A percentile compares a stretch with the other conserved stretches of the same genome.
These are phyloP conservation scores for Wilcoxina mikolae DNA, from an alignment of 495 filamentous ascomycete species.

Conservation along the genomic window DNA sequence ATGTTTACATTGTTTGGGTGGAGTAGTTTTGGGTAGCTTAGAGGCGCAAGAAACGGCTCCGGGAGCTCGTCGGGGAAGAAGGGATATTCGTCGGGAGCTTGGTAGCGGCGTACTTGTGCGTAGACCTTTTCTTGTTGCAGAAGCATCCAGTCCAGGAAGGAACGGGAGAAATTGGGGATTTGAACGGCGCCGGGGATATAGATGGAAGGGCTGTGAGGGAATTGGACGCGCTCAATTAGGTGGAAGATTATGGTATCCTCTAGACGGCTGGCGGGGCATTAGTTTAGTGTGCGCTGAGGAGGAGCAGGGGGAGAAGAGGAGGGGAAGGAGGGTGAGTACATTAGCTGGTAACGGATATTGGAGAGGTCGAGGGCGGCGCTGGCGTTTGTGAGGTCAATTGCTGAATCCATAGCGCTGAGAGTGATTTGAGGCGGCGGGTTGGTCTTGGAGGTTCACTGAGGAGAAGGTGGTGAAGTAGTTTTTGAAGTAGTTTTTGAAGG, in stretches of 20 bases:
- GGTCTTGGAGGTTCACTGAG: neutral
- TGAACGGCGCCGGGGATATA: slow-evolving; percentile 66
- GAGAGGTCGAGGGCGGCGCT: slow-evolving; percentile 73
- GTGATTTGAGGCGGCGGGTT: neutral
- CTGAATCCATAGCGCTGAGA: slow-evolving; percentile 59
- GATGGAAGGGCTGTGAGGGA: slow-evolving; percentile 79
- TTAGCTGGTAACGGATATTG: slow-evolving; percentile 90
- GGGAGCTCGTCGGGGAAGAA: slow-evolving; percentile 83
- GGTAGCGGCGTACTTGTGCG: slow-evolving; percentile 86
- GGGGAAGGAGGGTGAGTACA: no score
- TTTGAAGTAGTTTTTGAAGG: neutral
- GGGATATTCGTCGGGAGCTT: slow-evolving; percentile 92
- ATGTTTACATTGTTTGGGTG: slow-evolving; percentile 84
- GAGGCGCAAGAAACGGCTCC: slow-evolving; percentile 66
- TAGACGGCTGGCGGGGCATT: slow-evolving; percentile 53
- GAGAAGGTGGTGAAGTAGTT: neutral
- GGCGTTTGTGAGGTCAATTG: slow-evolving; percentile 74
- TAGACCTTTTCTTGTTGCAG: slow-evolving; percentile 77
- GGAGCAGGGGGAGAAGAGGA: slow-evolving; percentile 1
- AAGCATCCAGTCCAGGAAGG: slow-evolving; percentile 89
- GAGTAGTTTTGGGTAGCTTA: slow-evolving; percentile 83
- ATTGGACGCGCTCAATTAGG: slow-evolving; percentile 94
- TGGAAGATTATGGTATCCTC: slow-evolving; percentile 99
- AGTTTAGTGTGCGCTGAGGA: slow-evolving; percentile 3
- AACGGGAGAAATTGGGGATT: slow-evolving; percentile 51